A percentile compares a stretch with the other conserved stretches of the same genome.
Conservation (phyloP, 192 early-diverging fungal genomes). For the Backusella macrospora region DNA sequence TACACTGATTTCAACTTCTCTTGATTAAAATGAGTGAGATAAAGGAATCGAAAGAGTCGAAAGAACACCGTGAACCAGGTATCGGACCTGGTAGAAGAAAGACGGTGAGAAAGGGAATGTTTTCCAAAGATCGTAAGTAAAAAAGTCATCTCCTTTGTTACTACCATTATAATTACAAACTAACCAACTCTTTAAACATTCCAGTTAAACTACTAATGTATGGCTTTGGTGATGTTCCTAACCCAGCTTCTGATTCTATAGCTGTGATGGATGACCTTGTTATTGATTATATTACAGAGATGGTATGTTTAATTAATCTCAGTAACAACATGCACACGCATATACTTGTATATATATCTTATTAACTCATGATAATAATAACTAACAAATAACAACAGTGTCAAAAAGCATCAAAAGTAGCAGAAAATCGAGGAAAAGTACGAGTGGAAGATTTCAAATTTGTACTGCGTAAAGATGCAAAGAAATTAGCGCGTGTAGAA, state of each 20-base stretch:
- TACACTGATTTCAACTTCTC: neutral
- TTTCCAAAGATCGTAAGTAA: constrained; percentile 43
- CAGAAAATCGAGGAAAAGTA: constrained; percentile 61
- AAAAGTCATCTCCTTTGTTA: neutral
- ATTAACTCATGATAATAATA: neutral
- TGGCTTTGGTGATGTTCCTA: constrained; percentile 82
- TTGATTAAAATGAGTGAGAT: constrained; percentile 24
- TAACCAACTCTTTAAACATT: neutral
- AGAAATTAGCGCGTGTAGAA: constrained; percentile 83
- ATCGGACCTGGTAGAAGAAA: constrained; percentile 43
- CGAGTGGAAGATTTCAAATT: constrained; percentile 77
- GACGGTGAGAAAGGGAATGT: constrained; percentile 48
- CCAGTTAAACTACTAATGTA: constrained; percentile 78
- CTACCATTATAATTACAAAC: neutral
- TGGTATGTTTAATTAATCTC: constrained; percentile 51
- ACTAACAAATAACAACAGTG: constrained; percentile 43
- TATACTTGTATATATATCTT: neutral
- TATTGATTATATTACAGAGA: constrained; percentile 74
- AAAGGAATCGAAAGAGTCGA: constrained; percentile 28
- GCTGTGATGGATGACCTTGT: constrained; percentile 84
- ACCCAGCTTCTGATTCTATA: constrained; percentile 76
- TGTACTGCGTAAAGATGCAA: constrained; percentile 74
- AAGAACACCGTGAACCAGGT: constrained; percentile 30
- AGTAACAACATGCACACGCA: neutral
- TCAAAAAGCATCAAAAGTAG: constrained; percentile 53